These are phyloP conservation scores for Chlorophyllum brunneum DNA, from an alignment of 768 basidiomycete genomes.

Conservation along the genomic window DNA sequence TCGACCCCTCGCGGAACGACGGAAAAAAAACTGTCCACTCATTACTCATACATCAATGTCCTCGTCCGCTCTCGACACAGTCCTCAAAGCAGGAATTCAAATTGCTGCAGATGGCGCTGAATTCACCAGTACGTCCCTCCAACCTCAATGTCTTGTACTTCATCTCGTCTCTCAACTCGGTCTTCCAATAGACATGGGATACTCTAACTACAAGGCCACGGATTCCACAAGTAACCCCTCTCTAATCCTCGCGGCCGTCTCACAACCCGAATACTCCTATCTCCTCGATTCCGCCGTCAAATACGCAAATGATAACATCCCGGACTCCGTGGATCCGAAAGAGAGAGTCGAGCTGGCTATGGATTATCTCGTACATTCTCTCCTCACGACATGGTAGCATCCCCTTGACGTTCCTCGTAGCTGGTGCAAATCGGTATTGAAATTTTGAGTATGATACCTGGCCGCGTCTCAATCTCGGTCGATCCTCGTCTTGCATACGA, in stretches of 20 bases:
- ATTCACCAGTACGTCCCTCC: slow-evolving; percentile 21
- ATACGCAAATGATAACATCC: slow-evolving; percentile 18
- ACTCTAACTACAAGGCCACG: slow-evolving; percentile 25
- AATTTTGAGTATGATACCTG: slow-evolving; percentile 29
- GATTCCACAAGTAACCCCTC: slow-evolving; percentile 37
- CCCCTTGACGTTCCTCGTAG: slow-evolving; percentile 14
- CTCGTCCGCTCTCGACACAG: slow-evolving; percentile 24
- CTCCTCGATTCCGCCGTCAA: slow-evolving; percentile 26
- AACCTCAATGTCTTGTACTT: slow-evolving; percentile 9
- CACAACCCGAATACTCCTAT: slow-evolving; percentile 29
- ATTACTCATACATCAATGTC: too few relatives aligned
- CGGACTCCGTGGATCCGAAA: background rate
- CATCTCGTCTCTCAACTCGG: background rate
- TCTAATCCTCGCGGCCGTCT: slow-evolving; percentile 27
- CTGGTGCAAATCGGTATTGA: slow-evolving; percentile 29
- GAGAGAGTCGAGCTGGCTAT: background rate
- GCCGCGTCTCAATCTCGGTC: slow-evolving; percentile 31
- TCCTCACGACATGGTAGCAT: background rate
- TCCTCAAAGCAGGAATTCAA: slow-evolving; percentile 25
- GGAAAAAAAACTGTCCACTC: too few relatives aligned
- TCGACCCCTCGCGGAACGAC: too few relatives aligned
- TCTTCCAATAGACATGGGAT: background rate
- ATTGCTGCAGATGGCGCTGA: slow-evolving; percentile 34
- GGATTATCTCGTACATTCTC: background rate
- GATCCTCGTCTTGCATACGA: slow-evolving; percentile 31